Evolutionary conservation across 23 red algal species (phyloP).

Genomic region (Gracilariopsis chorda): DNA sequence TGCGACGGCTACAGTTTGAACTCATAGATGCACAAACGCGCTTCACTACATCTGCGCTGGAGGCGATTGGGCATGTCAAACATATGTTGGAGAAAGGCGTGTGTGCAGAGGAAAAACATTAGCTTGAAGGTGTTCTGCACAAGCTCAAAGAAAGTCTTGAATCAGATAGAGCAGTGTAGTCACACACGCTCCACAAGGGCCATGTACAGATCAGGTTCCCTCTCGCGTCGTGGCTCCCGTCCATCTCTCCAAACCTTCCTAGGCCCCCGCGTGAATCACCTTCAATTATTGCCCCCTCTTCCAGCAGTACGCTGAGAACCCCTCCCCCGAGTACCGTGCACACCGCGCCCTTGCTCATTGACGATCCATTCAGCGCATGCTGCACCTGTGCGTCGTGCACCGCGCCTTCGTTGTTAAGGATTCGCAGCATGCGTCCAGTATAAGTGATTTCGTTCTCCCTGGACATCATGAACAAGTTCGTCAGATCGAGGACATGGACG

Average conservation of each 20-base stretch:
- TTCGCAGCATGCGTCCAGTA: conserved; percentile 51
- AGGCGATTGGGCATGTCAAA: too few relatives aligned
- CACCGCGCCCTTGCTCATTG: conserved; percentile 17
- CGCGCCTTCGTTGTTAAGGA: conserved; percentile 72
- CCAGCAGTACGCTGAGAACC: conserved; percentile 18
- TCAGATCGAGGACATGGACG: conserved; percentile 46
- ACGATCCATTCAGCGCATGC: background rate
- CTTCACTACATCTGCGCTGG: too few relatives aligned
- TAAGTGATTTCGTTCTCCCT: conserved; percentile 29
- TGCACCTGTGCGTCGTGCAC: conserved; percentile 11
- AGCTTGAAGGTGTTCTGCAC: background rate
- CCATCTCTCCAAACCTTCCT: conserved; percentile 4
- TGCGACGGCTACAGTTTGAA: too few relatives aligned
- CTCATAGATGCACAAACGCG: too few relatives aligned
- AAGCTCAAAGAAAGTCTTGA: background rate
- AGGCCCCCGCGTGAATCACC: conserved; percentile 13
- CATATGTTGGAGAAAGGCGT: too few relatives aligned
- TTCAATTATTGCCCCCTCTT: conserved; percentile 53
- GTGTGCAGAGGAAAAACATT: background rate
- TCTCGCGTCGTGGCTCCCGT: conserved; percentile 44
- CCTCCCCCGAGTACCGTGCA: background rate
- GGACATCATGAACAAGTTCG: conserved; percentile 22
- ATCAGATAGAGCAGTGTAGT: too few relatives aligned
- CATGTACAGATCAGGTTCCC: background rate
- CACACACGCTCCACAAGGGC: too few relatives aligned